These are phyloP conservation scores for Fomitopsis serialis DNA, from an alignment of 768 basidiomycete species.

Conservation along the genomic window DNA sequence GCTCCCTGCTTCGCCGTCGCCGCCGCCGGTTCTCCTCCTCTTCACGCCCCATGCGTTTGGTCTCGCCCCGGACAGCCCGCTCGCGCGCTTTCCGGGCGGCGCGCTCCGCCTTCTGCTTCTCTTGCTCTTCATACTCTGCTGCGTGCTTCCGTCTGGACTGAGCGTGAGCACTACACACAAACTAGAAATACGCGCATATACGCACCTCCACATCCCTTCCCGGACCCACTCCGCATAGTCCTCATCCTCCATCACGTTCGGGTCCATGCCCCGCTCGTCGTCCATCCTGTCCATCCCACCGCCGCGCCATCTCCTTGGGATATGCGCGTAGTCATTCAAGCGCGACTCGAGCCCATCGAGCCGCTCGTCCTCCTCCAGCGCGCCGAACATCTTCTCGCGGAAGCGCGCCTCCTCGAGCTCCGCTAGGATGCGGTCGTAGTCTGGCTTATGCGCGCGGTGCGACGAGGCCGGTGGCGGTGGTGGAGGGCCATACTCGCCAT, in stretches of 20 bases:
- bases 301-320: constrained; percentile 65
- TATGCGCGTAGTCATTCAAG: constrained; percentile 64
- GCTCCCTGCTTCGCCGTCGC: constrained; percentile 44
- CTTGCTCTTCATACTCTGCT: constrained; percentile 58
- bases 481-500: constrained; percentile 23
- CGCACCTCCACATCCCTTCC: constrained; percentile 78
- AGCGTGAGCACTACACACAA: neutral
- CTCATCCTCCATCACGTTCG: constrained; percentile 68
- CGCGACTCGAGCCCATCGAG: constrained; percentile 57
- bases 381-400: constrained; percentile 67
- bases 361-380: constrained; percentile 68
- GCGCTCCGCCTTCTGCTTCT: constrained; percentile 46
- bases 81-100: constrained; percentile 50
- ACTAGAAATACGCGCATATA: constrained; percentile 1
- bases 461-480: constrained; percentile 15
- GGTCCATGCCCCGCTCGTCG: constrained; percentile 35
- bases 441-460: constrained; percentile 26
- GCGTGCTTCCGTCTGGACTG: constrained; percentile 57
- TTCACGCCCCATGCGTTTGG: constrained; percentile 41
- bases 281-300: constrained; percentile 36
- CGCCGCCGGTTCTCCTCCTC: constrained; percentile 48
- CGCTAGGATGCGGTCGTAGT: constrained; percentile 44
- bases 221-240: constrained; percentile 87
- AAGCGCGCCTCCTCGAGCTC: constrained; percentile 64
- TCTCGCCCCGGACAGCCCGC: constrained; percentile 50